These are phyloP conservation scores for Saccharum officinarum DNA, from an alignment of 176 grass and related monocot genomes.

Conservation along the genomic window DNA sequence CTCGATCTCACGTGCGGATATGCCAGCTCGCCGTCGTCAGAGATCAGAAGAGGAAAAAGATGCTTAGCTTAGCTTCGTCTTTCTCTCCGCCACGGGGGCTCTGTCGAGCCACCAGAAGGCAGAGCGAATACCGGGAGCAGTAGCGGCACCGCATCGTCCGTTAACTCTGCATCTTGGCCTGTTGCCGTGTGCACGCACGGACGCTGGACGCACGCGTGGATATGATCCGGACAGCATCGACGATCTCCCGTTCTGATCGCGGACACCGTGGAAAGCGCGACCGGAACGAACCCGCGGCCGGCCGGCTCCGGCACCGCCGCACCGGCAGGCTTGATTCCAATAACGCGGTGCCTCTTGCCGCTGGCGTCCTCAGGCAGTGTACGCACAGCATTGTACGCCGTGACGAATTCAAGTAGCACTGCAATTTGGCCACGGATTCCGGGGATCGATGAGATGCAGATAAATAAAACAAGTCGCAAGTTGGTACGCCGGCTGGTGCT, in stretches of 20 bases:
- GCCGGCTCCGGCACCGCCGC: background rate
- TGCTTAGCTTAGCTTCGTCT: background rate
- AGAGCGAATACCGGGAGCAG: background rate
- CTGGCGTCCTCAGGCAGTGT: background rate
- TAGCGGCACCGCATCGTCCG: background rate
- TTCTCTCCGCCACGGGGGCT: too few relatives aligned
- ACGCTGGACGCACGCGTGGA: background rate
- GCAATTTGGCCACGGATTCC: background rate
- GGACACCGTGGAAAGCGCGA: background rate
- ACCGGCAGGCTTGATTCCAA: background rate
- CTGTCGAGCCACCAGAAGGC: slow-evolving; percentile 38
- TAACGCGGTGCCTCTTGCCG: background rate
- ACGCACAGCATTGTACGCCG: background rate
- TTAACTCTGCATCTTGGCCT: slow-evolving; percentile 13
- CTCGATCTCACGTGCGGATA: background rate
- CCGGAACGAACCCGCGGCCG: too few relatives aligned
- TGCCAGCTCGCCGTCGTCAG: too few relatives aligned
- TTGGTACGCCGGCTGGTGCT: background rate
- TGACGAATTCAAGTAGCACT: background rate
- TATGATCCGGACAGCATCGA: background rate
- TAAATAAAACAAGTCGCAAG: background rate
- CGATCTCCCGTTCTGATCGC: background rate
- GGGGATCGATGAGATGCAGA: background rate
- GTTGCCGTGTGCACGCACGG: background rate
- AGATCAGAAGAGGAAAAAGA: background rate